Evolutionary conservation across 148 eudicot species (phyloP).

Genomic region (Heliosperma pusillum): DNA sequence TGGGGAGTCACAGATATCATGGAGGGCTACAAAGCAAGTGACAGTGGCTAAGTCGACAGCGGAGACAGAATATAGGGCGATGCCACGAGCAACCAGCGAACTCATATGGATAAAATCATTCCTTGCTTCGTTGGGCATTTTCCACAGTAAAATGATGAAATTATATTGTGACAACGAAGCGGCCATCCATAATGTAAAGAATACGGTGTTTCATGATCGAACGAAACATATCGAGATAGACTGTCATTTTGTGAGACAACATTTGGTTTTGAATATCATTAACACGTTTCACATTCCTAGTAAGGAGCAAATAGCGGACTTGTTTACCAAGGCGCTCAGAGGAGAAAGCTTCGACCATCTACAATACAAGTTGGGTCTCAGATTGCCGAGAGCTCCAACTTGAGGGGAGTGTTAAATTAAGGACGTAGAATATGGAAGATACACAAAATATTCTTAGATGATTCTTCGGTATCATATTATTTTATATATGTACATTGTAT

Average conservation of each 20-base stretch:
- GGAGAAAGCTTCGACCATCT: too few species aligned
- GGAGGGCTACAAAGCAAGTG: background rate
- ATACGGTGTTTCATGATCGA: constrained; percentile 8
- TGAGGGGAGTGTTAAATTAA: too few species aligned
- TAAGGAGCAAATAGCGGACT: constrained; percentile 2
- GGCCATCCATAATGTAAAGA: background rate
- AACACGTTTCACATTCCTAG: background rate
- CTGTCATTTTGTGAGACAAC: background rate
- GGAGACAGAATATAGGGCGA: constrained; percentile 10
- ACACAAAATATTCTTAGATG: background rate
- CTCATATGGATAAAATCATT: constrained; percentile 1
- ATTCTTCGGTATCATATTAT: background rate
- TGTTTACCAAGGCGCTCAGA: background rate
- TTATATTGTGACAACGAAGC: constrained; percentile 3
- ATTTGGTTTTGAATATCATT: background rate
- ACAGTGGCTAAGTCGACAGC: background rate
- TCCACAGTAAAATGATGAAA: background rate
- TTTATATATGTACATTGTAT: background rate
- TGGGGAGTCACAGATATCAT: background rate
- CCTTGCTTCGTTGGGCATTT: background rate
- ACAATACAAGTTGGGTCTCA: too few species aligned
- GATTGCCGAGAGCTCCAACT: too few species aligned
- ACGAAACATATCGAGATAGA: constrained; percentile 8
- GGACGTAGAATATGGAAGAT: background rate
- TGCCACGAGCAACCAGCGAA: background rate